phyloP scores from a whole-genome alignment of 352 stramenopile genomes.

The Peronospora destructor region DNA sequence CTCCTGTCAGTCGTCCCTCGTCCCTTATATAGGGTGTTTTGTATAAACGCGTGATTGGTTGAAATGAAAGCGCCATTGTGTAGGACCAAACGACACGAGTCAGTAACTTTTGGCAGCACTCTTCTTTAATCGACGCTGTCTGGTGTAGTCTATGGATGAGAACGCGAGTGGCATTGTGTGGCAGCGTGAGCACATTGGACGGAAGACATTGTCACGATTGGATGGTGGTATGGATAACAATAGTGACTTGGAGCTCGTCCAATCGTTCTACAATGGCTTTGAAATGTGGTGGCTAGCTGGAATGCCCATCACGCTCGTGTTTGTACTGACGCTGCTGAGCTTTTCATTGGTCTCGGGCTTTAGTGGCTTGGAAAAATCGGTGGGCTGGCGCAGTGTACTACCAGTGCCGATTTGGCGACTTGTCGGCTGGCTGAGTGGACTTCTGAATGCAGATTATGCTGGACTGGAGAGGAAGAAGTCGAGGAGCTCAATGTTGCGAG shows the following conservation, averaged over 20 bases:
- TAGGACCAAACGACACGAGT: too few relatives aligned
- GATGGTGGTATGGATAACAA: slow-evolving; percentile 21
- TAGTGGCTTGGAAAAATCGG: slow-evolving; percentile 39
- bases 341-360: slow-evolving; percentile 61
- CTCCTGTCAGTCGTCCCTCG: neutral
- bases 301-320: slow-evolving; percentile 68
- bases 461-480: slow-evolving; percentile 9
- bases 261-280: slow-evolving; percentile 74
- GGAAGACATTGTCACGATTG: slow-evolving; percentile 49
- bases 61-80: slow-evolving; percentile 10
- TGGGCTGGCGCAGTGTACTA: slow-evolving; percentile 24
- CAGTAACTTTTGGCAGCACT: neutral
- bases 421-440: slow-evolving; percentile 12
- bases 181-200: slow-evolving; percentile 45
- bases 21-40: neutral
- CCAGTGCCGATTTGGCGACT: slow-evolving; percentile 6
- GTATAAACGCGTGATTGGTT: slow-evolving; percentile 17
- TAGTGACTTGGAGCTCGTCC: slow-evolving; percentile 27
- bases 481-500: slow-evolving; percentile 3
- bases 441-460: slow-evolving; percentile 11
- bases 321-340: slow-evolving; percentile 65
- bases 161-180: slow-evolving; percentile 53
- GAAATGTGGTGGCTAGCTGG: slow-evolving; percentile 83
- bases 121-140: neutral
- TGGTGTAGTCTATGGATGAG: slow-evolving; percentile 44